A percentile compares a stretch with the other conserved stretches of the same genome.
phyloP scores from a whole-genome alignment of 192 early-diverging fungal genomes.

The Coemansia sp. region DNA sequence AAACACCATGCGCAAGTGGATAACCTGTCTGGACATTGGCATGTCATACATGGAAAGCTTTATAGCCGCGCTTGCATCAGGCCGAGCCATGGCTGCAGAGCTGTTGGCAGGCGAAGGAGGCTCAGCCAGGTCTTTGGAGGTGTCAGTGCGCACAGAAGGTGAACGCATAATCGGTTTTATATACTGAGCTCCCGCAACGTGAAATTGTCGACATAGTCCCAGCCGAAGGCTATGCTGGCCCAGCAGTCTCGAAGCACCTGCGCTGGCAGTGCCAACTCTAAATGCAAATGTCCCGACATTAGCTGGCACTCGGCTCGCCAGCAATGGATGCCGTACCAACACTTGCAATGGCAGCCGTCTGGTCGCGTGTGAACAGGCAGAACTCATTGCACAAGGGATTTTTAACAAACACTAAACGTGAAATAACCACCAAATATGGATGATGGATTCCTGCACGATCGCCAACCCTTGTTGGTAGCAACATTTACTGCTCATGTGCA shows the following conservation, averaged over 20 bases:
- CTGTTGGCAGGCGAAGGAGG: neutral
- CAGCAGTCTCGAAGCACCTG: neutral
- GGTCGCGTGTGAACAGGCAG: neutral
- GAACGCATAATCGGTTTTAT: neutral
- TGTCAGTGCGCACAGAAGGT: neutral
- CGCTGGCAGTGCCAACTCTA: neutral
- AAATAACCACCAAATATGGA: no score
- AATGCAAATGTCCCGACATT: no score
- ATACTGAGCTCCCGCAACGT: neutral
- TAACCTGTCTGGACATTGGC: conserved; percentile 25
- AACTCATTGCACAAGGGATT: no score
- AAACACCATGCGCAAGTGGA: conserved; percentile 32
- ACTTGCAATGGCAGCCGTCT: neutral
- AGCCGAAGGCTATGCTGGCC: no score
- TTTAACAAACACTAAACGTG: no score
- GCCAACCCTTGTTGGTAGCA: no score
- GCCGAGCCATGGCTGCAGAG: neutral
- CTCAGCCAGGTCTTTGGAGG: neutral
- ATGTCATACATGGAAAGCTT: conserved; percentile 49
- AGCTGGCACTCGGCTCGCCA: no score
- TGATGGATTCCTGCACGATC: no score
- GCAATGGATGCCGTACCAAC: neutral
- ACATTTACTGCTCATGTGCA: no score
- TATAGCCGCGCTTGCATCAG: neutral
- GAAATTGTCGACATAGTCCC: no score